phyloP scores from a whole-genome alignment of 371 early-diverging fungal species.

The Mucor mucedo region DNA sequence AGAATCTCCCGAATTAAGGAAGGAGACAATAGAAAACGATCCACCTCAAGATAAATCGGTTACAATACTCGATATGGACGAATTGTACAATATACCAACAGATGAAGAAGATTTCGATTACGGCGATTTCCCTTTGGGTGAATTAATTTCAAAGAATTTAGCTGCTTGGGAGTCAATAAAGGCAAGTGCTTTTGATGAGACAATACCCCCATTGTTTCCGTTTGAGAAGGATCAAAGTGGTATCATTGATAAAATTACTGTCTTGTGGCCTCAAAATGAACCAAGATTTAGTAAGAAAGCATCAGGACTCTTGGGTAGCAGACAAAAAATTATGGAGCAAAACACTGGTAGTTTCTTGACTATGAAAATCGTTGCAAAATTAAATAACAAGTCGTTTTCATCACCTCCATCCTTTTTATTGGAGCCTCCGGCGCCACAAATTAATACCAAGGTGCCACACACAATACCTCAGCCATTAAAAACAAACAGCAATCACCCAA shows the following conservation, averaged over 20 bases:
- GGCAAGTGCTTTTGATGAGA: constrained; percentile 8
- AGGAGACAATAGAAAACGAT: not conserved
- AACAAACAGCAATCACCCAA: not conserved
- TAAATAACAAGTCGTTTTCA: not conserved
- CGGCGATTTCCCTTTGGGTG: constrained; percentile 12
- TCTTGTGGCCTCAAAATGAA: constrained; percentile 4
- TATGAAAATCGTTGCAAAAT: not conserved
- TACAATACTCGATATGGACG: not conserved
- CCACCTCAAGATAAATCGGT: not conserved
- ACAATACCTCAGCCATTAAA: not conserved
- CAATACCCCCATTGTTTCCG: constrained; percentile 12
- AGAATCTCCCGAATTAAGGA: not conserved
- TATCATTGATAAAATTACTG: not conserved
- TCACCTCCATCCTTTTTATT: not conserved
- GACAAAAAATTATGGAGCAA: constrained; percentile 19
- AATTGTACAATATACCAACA: not conserved
- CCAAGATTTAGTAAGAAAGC: constrained; percentile 19
- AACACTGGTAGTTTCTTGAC: constrained; percentile 12
- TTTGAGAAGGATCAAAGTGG: constrained; percentile 8
- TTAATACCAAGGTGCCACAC: not conserved
- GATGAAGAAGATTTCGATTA: constrained; percentile 6
- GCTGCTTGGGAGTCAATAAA: not conserved
- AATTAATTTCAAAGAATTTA: not conserved
- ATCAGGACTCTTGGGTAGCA: not conserved
- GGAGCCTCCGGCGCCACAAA: not conserved